A percentile compares a stretch with the other conserved stretches of the same genome.
These are phyloP conservation scores for Colletotrichum tamarilloi DNA, from an alignment of 2,329 filamentous ascomycete species.

Conservation along the genomic window DNA sequence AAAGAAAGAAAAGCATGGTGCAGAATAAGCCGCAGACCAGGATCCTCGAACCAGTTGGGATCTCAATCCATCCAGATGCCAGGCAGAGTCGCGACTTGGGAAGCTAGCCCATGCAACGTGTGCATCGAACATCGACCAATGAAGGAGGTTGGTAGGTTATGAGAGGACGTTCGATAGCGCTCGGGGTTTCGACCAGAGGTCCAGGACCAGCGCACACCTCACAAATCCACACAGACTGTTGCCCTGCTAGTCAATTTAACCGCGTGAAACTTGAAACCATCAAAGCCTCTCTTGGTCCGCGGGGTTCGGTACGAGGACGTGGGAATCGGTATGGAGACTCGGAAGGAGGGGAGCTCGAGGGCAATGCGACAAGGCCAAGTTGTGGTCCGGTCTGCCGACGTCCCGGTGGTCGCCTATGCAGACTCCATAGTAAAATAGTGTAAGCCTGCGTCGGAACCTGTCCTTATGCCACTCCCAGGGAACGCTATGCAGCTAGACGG, in stretches of 20 bases:
- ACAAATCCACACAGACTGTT: background rate
- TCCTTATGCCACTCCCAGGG: background rate
- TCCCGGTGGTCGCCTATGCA: background rate
- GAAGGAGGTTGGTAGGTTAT: background rate
- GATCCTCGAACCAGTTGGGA: background rate
- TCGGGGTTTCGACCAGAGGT: background rate
- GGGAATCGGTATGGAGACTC: background rate
- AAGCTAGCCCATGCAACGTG: conserved; percentile 12
- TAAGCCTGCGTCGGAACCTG: background rate
- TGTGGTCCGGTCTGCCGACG: background rate
- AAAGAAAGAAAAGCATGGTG: conserved; percentile 13
- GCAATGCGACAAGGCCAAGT: conserved; percentile 4
- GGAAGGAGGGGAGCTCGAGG: background rate
- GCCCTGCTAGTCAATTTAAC: conserved; percentile 4
- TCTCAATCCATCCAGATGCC: conserved; percentile 1
- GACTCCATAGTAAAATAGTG: background rate
- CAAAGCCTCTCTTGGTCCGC: conserved; percentile 4
- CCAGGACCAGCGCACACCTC: background rate
- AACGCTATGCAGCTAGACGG: background rate
- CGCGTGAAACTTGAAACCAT: conserved; percentile 30
- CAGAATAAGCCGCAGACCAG: conserved; percentile 4
- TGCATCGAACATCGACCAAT: conserved; percentile 17
- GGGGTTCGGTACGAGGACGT: background rate
- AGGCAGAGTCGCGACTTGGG: background rate
- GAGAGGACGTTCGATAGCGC: conserved; percentile 4